Evolutionary conservation across 164 flowering plant genomes (phyloP).

Genomic region (Vitis amurensis): DNA sequence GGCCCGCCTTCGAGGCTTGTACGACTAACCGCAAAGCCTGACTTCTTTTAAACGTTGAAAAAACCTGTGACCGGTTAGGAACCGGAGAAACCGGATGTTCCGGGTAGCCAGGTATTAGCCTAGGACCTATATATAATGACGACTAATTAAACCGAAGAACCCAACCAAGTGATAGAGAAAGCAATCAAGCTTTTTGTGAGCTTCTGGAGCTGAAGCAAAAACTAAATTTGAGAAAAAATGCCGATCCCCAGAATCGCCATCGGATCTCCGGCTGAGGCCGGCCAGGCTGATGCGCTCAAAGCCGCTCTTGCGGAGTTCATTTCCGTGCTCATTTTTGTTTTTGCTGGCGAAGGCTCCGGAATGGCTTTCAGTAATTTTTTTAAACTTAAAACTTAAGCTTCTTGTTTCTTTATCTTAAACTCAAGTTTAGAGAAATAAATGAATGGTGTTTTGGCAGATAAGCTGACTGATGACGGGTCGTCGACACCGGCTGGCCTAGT

Average conservation of each 20-base stretch:
- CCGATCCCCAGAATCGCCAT: conserved; percentile 48
- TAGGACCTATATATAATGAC: conserved; percentile 16
- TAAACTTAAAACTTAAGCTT: neutral
- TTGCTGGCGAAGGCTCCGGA: conserved; percentile 74
- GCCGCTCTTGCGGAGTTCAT: conserved; percentile 71
- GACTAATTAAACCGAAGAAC: too few species aligned
- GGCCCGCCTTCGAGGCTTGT: conserved; percentile 18
- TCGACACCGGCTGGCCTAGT: conserved; percentile 35
- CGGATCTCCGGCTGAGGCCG: conserved; percentile 42
- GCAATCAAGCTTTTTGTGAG: neutral
- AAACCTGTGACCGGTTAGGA: conserved; percentile 6
- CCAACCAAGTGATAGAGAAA: too few species aligned
- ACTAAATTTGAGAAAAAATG: conserved; percentile 25
- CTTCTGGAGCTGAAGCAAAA: neutral
- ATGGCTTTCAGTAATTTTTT: conserved; percentile 60
- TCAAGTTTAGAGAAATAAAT: too few species aligned
- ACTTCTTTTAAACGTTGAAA: conserved; percentile 9
- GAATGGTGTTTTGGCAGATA: conserved; percentile 20
- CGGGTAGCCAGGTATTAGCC: conserved; percentile 9
- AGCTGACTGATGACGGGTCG: conserved; percentile 28
- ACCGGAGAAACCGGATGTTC: conserved; percentile 26
- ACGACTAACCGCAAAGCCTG: conserved; percentile 12
- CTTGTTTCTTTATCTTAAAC: neutral
- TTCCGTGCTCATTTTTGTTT: conserved; percentile 60
- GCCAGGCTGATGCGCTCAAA: conserved; percentile 44